A percentile compares a stretch with the other conserved stretches of the same genome.
These are phyloP conservation scores for Phyllosticta citribraziliensis DNA, from an alignment of 2,329 filamentous ascomycete genomes.

Conservation along the genomic window DNA sequence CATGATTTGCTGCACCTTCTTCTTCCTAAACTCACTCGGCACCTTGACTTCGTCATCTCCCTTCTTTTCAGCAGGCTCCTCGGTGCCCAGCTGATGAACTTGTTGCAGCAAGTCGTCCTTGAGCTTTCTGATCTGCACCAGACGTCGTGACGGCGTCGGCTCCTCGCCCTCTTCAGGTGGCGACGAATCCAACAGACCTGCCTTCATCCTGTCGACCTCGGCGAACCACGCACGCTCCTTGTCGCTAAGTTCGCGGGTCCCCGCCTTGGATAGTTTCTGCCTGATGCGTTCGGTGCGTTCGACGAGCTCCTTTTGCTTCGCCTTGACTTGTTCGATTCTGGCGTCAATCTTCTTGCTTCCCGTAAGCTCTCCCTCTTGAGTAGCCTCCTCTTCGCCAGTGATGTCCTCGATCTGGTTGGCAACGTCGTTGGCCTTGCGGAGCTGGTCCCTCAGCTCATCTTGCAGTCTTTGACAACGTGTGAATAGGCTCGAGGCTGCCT, in stretches of 20 bases:
- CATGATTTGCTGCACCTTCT: conserved; percentile 25
- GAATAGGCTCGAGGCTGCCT: conserved; percentile 64
- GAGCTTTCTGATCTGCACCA: conserved; percentile 47
- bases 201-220: conserved; percentile 40
- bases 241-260: conserved; percentile 44
- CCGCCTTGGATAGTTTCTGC: conserved; percentile 36
- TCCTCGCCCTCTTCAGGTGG: conserved; percentile 22
- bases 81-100: conserved; percentile 16
- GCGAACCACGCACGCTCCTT: conserved; percentile 51
- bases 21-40: conserved; percentile 23
- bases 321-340: conserved; percentile 45
- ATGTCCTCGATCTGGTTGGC: conserved; percentile 57
- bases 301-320: conserved; percentile 47
- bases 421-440: conserved; percentile 55
- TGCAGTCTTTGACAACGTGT: conserved; percentile 59
- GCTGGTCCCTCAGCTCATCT: conserved; percentile 57
- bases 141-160: conserved; percentile 36
- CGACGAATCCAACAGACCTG: conserved; percentile 27
- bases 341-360: conserved; percentile 50
- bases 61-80: conserved; percentile 12
- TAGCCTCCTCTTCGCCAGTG: conserved; percentile 47
- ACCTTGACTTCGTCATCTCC: conserved; percentile 16
- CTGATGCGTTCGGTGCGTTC: conserved; percentile 52
- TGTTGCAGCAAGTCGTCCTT: conserved; percentile 39
- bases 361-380: conserved; percentile 18